Base-by-base conservation (phyloP, 768 basidiomycete genomes). In the Fomitopsis serialis region DNA sequence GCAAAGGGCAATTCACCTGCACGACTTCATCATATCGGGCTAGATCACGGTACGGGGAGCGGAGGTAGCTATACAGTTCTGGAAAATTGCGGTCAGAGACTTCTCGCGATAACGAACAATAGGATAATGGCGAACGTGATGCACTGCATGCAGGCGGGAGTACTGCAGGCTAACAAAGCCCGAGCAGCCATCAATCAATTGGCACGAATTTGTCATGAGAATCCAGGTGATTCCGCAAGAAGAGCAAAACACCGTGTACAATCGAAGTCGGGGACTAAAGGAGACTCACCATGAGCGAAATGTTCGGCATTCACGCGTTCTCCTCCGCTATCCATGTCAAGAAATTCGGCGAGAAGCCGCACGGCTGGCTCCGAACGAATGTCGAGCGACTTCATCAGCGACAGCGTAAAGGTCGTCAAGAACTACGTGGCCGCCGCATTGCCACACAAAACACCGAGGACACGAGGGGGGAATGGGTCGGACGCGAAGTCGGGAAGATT, bases 301-400 rank as follows among this genome's bases (percentile, higher is more conserved):
- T 97, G 94, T 65, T 98, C 94, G 11, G 94, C 89, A 60, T 91
- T 89, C 23, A 74, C 68, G 54, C 84, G 75, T 23, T 74, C 72
- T 8, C 84, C 85, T 45, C 79, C 77, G 2, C 71, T 68, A 58
- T 86, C 87, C 67, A 90, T 77, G 64, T 98, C 94, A 45, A 98
- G 76, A 70, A 94, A 95, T 60, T 96, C 94, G 13, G 92, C 78
- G 8, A 98, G 74, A 15, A 90, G 68, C 61, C 86, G 89, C 42
- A 98, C 79, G 40, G 93, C 90, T 36, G 87, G 82, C 69, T 92
- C 87, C 12, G 92, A 89, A 42, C 94, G 89, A 53, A 98, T 89
- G 70, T 98, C 94, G 51, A 97, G 82, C 2, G 89, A 79, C 70
- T 92, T 92, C 84, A 98, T 92, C 61, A 98, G 74, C 1, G 92